A percentile compares a stretch with the other conserved stretches of the same genome.
These are phyloP conservation scores for Teratosphaeria viscida DNA, from an alignment of 2,329 filamentous ascomycete genomes.

Conservation along the genomic window DNA sequence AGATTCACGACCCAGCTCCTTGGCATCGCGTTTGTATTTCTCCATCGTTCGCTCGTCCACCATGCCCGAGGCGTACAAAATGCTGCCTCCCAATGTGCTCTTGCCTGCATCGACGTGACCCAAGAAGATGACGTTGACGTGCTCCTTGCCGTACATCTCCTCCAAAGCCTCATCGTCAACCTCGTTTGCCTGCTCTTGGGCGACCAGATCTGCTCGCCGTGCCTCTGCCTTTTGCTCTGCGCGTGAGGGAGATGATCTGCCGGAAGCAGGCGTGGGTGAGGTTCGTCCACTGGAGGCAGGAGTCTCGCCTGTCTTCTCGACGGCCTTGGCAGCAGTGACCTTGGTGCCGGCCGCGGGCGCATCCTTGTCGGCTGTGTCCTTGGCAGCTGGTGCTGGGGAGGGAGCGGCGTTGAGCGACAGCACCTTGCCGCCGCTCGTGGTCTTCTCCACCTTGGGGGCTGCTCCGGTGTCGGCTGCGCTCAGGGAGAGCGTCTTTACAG, in stretches of 20 bases:
- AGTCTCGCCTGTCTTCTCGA: conserved; percentile 77
- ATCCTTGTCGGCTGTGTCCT: conserved; percentile 33
- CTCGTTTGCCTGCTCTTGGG: conserved; percentile 68
- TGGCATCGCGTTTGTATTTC: conserved; percentile 94
- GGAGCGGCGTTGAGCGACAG: conserved; percentile 50
- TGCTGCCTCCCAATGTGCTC: conserved; percentile 87
- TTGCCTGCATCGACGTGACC: conserved; percentile 98
- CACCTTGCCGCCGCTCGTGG: conserved; percentile 52
- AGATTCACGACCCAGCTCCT: conserved; percentile 89
- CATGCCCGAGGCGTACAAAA: conserved; percentile 91
- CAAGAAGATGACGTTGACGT: conserved; percentile 93
- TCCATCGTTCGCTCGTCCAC: conserved; percentile 98
- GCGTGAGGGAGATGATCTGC: conserved; percentile 59
- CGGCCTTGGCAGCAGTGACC: conserved; percentile 75
- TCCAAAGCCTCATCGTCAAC: conserved; percentile 76
- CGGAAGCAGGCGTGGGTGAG: conserved; percentile 73
- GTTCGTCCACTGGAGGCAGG: conserved; percentile 52
- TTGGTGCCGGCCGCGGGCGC: conserved; percentile 64
- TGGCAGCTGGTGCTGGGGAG: conserved; percentile 34
- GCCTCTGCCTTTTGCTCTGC: conserved; percentile 45
- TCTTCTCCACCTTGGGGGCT: conserved; percentile 44
- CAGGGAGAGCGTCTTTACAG: conserved; percentile 52
- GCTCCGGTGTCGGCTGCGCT: conserved; percentile 38
- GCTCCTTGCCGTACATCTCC: conserved; percentile 92
- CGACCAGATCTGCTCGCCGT: conserved; percentile 71